Evolutionary conservation across 768 basidiomycete species (phyloP).

Genomic region (Boletus barrowsii): DNA sequence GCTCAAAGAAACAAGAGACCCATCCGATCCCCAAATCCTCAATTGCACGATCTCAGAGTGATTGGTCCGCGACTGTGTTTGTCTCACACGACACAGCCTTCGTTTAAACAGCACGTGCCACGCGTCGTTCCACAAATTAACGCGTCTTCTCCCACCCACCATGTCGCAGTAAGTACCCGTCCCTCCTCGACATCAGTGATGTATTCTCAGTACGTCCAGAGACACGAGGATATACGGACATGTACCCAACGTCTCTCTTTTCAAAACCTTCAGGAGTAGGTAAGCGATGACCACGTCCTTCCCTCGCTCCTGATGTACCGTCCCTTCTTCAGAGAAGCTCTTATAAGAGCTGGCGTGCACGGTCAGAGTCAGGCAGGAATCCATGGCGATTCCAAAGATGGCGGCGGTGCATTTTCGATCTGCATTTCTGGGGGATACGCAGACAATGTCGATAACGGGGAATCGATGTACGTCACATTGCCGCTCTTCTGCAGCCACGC

Average conservation of each 20-base stretch:
- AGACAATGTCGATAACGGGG: conserved; percentile 39
- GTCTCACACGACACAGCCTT: background rate
- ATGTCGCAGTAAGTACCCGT: conserved; percentile 20
- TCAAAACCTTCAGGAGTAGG: conserved; percentile 23
- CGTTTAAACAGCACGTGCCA: conserved; percentile 5
- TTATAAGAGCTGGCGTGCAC: conserved; percentile 34
- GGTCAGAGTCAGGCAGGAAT: conserved; percentile 37
- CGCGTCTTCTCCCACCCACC: conserved; percentile 7
- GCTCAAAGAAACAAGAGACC: too few relatives aligned
- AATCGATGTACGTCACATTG: conserved; percentile 32
- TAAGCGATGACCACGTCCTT: background rate
- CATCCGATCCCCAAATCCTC: too few relatives aligned
- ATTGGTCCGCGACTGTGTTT: conserved; percentile 12
- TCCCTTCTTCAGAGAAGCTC: conserved; percentile 13
- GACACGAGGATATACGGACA: conserved; percentile 26
- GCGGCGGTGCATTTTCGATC: conserved; percentile 38
- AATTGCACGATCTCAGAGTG: background rate
- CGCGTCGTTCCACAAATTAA: background rate
- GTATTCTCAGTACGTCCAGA: conserved; percentile 2
- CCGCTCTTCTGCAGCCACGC: background rate
- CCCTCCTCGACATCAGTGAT: background rate
- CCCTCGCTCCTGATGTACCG: background rate
- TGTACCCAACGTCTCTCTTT: conserved; percentile 24
- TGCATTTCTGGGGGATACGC: conserved; percentile 42
- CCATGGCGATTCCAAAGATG: conserved; percentile 28